These are phyloP conservation scores for Claviceps fusiformis DNA, from an alignment of 2,329 filamentous ascomycete genomes.

Conservation along the genomic window DNA sequence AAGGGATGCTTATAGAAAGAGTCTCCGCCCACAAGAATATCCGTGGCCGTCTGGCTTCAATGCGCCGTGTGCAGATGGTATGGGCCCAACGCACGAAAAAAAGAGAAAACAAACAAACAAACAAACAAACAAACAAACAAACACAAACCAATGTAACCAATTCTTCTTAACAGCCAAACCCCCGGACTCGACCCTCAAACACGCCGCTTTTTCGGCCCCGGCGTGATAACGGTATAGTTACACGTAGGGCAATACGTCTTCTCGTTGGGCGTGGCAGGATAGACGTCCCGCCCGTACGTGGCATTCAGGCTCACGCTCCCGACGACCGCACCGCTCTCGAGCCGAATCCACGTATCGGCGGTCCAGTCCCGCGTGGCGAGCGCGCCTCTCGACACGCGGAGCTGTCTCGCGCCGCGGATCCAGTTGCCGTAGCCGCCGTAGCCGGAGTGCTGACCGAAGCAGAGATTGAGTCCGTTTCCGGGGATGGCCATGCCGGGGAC, in stretches of 20 bases:
- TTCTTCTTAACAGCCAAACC: not conserved
- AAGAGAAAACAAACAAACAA: too few species aligned
- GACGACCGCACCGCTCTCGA: constrained; percentile 40
- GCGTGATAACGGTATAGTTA: constrained; percentile 6
- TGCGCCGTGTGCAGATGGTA: too few species aligned
- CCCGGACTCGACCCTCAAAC: not conserved
- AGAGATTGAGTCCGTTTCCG: constrained; percentile 33
- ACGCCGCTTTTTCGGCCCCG: constrained; percentile 5
- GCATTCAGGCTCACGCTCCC: constrained; percentile 41
- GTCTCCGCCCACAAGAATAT: too few species aligned
- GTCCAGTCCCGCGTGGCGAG: constrained; percentile 20
- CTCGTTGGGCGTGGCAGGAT: constrained; percentile 29
- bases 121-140: too few species aligned
- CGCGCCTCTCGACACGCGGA: constrained; percentile 31
- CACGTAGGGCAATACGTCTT: constrained; percentile 17
- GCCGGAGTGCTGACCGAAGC: constrained; percentile 53
- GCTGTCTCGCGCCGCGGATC: constrained; percentile 45
- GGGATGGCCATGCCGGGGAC: constrained; percentile 19
- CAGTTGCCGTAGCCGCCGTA: constrained; percentile 58
- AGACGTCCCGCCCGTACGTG: constrained; percentile 44
- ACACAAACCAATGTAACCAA: not conserved
- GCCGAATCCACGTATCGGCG: constrained; percentile 46
- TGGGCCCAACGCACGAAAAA: too few species aligned
- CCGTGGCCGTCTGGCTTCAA: too few species aligned
- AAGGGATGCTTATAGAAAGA: too few species aligned